These are phyloP conservation scores for Penicillium pancosmium DNA, from an alignment of 495 filamentous ascomycete genomes.

Conservation along the genomic window DNA sequence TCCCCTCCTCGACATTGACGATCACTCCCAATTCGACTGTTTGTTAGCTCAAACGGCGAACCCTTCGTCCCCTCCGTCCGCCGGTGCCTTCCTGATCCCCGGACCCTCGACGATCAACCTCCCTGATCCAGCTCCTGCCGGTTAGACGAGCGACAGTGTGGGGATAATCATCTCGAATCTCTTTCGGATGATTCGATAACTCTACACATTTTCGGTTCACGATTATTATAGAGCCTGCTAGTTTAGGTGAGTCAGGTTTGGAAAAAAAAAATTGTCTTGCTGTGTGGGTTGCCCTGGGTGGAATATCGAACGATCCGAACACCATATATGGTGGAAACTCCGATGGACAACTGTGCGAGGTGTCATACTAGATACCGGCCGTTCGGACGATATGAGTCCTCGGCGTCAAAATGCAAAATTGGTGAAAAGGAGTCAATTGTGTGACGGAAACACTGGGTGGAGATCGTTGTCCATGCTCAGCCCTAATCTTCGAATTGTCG, in stretches of 20 bases:
- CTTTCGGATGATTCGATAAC: slow-evolving; percentile 30
- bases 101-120: slow-evolving; percentile 36
- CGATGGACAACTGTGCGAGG: not conserved
- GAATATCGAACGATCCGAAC: slow-evolving; percentile 11
- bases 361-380: not conserved
- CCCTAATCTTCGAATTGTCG: not conserved
- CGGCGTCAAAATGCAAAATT: not conserved
- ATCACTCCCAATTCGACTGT: slow-evolving; percentile 40
- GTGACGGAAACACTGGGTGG: not conserved
- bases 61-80: slow-evolving; percentile 31
- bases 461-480: not conserved
- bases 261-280: slow-evolving; percentile 12
- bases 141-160: slow-evolving; percentile 50
- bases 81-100: slow-evolving; percentile 41
- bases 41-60: slow-evolving; percentile 55
- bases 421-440: not conserved
- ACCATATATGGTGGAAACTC: not conserved
- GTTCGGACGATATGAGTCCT: not conserved
- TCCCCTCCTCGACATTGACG: slow-evolving; percentile 47
- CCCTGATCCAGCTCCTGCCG: slow-evolving; percentile 50
- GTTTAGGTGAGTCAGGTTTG: slow-evolving; percentile 32
- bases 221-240: slow-evolving; percentile 35
- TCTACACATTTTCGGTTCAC: slow-evolving; percentile 20
- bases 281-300: slow-evolving; percentile 19
- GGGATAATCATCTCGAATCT: slow-evolving; percentile 33